Conservation (phyloP, 345 rosid genomes). For the Aurinia saxatilis region DNA sequence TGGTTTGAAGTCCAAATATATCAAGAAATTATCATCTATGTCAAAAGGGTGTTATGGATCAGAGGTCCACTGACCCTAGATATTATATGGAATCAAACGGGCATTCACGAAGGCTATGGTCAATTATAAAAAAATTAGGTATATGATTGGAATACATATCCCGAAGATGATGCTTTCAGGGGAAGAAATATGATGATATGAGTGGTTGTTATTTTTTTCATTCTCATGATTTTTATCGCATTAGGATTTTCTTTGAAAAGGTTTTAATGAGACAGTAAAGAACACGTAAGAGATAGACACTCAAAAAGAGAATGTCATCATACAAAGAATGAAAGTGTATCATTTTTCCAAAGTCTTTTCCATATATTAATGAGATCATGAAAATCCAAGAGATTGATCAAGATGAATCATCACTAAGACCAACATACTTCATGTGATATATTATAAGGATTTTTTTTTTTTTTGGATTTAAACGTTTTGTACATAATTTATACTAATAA, state of each 20-base stretch:
- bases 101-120: not conserved
- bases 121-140: not conserved
- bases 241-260: not conserved
- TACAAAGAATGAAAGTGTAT: too few relatives aligned
- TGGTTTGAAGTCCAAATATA: not conserved
- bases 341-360: too few relatives aligned
- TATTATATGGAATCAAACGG: not conserved
- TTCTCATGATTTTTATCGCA: not conserved
- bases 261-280: not conserved
- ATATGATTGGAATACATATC: not conserved
- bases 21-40: not conserved
- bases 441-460: too few relatives aligned
- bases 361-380: too few relatives aligned
- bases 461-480: too few relatives aligned
- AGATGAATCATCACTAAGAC: too few relatives aligned
- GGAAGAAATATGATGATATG: not conserved
- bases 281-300: not conserved
- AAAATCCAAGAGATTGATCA: too few relatives aligned
- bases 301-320: too few relatives aligned
- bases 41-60: not conserved
- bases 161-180: not conserved
- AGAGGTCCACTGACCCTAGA: not conserved
- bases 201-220: not conserved
- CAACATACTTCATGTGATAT: too few relatives aligned
- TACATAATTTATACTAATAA: too few relatives aligned